A percentile compares a stretch with the other conserved stretches of the same genome.
phyloP scores from a whole-genome alignment of 805 yeast species.

The Blastobotrys mokoenaii region DNA sequence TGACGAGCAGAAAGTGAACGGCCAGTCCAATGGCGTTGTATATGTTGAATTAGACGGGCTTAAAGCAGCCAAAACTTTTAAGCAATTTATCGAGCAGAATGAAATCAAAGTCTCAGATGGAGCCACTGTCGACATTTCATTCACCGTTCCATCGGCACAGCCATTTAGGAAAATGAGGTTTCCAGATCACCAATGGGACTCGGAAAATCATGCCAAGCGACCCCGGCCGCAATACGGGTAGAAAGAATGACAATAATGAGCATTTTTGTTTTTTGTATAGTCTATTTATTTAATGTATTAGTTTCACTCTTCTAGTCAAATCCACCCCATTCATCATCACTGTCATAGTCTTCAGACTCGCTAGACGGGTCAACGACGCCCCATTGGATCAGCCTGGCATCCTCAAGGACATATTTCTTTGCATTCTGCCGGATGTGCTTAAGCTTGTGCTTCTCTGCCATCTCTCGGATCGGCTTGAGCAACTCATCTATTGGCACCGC shows the following conservation, averaged over 20 bases:
- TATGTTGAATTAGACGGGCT: conserved; percentile 11
- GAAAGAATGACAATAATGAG: no score
- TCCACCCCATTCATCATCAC: conserved; percentile 29
- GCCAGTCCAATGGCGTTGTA: conserved; percentile 17
- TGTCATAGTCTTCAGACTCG: conserved; percentile 9
- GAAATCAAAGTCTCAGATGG: no score
- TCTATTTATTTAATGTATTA: neutral
- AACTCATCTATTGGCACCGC: conserved; percentile 47
- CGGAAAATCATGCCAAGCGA: neutral
- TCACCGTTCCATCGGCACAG: no score
- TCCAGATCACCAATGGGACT: neutral
- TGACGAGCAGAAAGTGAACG: conserved; percentile 19
- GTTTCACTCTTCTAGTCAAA: conserved; percentile 17
- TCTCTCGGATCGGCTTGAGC: conserved; percentile 50
- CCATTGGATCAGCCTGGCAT: conserved; percentile 59
- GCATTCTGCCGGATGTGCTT: conserved; percentile 62
- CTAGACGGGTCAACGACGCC: conserved; percentile 29
- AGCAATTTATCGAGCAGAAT: conserved; percentile 4
- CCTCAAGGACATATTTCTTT: conserved; percentile 56
- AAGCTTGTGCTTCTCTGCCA: conserved; percentile 40
- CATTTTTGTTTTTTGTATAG: neutral
- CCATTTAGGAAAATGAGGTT: neutral
- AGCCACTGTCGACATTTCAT: no score
- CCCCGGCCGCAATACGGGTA: neutral
- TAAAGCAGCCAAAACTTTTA: conserved; percentile 9